A percentile compares a stretch with the other conserved stretches of the same genome.
Conservation (phyloP, 2,329 filamentous ascomycete species). For the Neonectria ditissima region DNA sequence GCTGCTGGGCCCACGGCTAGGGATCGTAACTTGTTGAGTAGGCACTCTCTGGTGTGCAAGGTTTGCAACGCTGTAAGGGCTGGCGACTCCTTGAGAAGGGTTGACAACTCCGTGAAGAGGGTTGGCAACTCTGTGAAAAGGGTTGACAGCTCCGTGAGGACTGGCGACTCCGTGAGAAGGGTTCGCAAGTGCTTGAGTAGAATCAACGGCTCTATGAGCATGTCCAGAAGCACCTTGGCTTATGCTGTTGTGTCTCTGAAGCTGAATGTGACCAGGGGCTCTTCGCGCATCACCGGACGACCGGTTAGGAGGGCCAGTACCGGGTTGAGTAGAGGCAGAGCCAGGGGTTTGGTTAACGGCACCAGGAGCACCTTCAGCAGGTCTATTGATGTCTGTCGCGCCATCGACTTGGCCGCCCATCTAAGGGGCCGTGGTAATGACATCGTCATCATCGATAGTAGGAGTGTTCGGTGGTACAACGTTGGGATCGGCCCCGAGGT, state of each 20-base stretch:
- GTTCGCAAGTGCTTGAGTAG: neutral
- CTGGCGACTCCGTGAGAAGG: neutral
- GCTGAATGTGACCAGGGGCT: neutral
- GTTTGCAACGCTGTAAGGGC: too few species aligned
- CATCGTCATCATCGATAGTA: neutral
- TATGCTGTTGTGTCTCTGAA: neutral
- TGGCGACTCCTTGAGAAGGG: neutral
- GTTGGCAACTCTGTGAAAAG: too few species aligned
- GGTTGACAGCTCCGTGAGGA: neutral
- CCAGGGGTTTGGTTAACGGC: neutral
- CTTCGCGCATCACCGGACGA: neutral
- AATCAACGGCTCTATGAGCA: neutral
- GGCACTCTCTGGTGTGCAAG: too few species aligned
- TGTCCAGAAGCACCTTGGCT: neutral
- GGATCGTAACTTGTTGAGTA: neutral
- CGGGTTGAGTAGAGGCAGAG: neutral
- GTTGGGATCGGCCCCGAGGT: neutral
- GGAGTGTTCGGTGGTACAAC: slow-evolving; percentile 36
- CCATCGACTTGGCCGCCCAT: slow-evolving; percentile 36
- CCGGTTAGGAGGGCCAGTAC: neutral
- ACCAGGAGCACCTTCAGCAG: neutral
- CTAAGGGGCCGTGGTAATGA: slow-evolving; percentile 37
- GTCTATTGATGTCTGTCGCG: neutral
- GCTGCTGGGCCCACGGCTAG: too few species aligned
- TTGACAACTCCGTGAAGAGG: too few species aligned